Conservation (phyloP, 257 asterid species). For the Paraleonurus japonicus region DNA sequence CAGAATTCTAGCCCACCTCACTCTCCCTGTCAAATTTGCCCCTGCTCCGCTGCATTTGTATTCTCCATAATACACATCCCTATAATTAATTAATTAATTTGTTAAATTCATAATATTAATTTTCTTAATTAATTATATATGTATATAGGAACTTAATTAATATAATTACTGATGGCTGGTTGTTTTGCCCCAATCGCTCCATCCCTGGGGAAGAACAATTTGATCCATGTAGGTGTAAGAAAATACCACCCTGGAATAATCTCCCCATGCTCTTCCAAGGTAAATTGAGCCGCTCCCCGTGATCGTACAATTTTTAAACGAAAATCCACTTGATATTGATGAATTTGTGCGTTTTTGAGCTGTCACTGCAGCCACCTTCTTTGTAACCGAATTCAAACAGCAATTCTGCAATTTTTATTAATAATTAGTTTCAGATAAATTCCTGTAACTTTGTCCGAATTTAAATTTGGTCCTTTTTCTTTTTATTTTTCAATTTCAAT, state of each 20-base stretch:
- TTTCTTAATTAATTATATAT: too few species aligned
- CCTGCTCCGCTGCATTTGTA: slow-evolving; percentile 58
- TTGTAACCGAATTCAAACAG: slow-evolving; percentile 48
- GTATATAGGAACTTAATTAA: too few species aligned
- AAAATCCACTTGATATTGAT: slow-evolving; percentile 50
- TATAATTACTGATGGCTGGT: slow-evolving; percentile 41
- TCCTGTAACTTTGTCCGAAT: too few species aligned
- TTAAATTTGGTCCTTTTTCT: too few species aligned
- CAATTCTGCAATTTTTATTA: slow-evolving; percentile 39
- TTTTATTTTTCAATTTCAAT: too few species aligned
- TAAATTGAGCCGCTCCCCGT: slow-evolving; percentile 46
- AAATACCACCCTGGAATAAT: slow-evolving; percentile 50
- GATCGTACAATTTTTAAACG: slow-evolving; percentile 49
- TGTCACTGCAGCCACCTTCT: slow-evolving; percentile 56
- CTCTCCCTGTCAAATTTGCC: slow-evolving; percentile 44
- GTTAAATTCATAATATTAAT: too few species aligned
- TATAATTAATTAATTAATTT: too few species aligned
- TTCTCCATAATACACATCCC: slow-evolving; percentile 57
- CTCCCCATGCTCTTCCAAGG: slow-evolving; percentile 63
- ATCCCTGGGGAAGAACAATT: slow-evolving; percentile 51
- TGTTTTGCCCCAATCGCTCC: slow-evolving; percentile 56
- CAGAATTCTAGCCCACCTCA: slow-evolving; percentile 42
- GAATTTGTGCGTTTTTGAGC: slow-evolving; percentile 53
- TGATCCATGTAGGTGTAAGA: slow-evolving; percentile 51
- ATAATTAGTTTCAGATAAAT: not conserved